Base-by-base conservation (phyloP, 2,329 filamentous ascomycete genomes). In the Diplodia seriata region DNA sequence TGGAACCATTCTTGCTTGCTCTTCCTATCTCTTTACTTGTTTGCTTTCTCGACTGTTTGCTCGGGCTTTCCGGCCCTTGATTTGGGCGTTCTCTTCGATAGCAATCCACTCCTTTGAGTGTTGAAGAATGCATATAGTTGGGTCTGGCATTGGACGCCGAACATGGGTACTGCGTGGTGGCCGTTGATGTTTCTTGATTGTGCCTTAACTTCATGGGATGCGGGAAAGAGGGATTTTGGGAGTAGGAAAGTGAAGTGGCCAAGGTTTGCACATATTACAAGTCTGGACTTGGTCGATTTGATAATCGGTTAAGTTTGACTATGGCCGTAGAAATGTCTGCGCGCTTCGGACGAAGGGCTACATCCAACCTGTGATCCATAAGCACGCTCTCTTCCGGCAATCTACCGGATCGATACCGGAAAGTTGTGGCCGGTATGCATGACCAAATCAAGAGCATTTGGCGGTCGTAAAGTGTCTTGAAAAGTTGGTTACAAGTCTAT, bases 401-500 rank as follows among this genome's bases (percentile, higher is more conserved):
- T 31, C 26, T 23, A 29, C 31, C 29, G 12, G 18, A 6, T 23
- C 18, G 26, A 29, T 14, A 36, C 11, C 9, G 12, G 47, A n/a
- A 20, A 62, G 5, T 29, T 33, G 2, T 36, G 23, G 23, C 23
- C 40, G 6, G 15, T 14, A 12, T 49, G 26, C 57, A 33, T 51
- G n/a, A 26, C 26, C 29, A 38, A 12, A 51, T 20, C 23, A 38
- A 26, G 18, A 9, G 8, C 23, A 36, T 12, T 33, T 15, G 18
- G 54, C 33, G 18, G 26, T 33, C 40, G 33, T 59, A 6, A 38
- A 18, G 26, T 49, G 18, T 63, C 47, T 38, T 38, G 59, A 63
- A 63, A 63, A 36, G 59, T 63, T 63, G 59, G 59, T 63, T 51
- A 63, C 43, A 63, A 38, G 43, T 63, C 59, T 63, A 63, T 63